phyloP scores from a whole-genome alignment of 2,329 filamentous ascomycete species.

The Epichloe glyceriae region DNA sequence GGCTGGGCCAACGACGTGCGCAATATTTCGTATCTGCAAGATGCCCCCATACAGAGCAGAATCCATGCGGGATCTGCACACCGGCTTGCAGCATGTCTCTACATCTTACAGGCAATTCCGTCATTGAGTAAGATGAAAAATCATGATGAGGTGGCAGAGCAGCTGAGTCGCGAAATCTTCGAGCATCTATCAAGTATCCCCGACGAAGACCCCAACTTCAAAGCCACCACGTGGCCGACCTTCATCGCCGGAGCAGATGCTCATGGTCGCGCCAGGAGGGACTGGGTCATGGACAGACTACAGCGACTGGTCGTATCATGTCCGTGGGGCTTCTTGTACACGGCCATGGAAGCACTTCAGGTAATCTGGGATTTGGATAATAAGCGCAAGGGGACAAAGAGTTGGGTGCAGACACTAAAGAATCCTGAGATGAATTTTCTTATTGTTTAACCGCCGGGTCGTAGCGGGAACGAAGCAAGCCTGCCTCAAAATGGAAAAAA shows the following conservation, averaged over 20 bases:
- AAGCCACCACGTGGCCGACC: constrained; percentile 43
- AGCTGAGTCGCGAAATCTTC: constrained; percentile 32
- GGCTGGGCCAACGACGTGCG: constrained; percentile 27
- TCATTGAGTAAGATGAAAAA: constrained; percentile 14
- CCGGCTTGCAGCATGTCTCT: constrained; percentile 31
- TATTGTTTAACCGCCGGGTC: constrained; percentile 21
- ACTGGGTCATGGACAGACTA: constrained; percentile 36
- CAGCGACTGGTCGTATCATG: constrained; percentile 25
- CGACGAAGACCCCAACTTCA: constrained; percentile 37
- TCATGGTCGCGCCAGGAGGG: constrained; percentile 25
- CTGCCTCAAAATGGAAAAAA: neutral
- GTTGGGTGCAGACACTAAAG: constrained; percentile 32
- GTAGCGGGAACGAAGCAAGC: neutral
- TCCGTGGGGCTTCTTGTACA: constrained; percentile 37
- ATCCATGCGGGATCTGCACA: constrained; percentile 30
- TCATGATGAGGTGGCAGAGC: constrained; percentile 16
- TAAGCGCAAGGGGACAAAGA: constrained; percentile 15
- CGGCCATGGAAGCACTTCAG: constrained; percentile 31
- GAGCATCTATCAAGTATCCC: constrained; percentile 33
- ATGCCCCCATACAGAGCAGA: constrained; percentile 22
- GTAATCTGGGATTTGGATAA: constrained; percentile 29
- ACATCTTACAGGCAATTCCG: constrained; percentile 28
- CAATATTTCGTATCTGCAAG: constrained; percentile 20
- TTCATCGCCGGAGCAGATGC: constrained; percentile 43
- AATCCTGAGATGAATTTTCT: constrained; percentile 29